These are phyloP conservation scores for Aspergillus incahuasiensis DNA, from an alignment of 495 filamentous ascomycete genomes.

Conservation along the genomic window DNA sequence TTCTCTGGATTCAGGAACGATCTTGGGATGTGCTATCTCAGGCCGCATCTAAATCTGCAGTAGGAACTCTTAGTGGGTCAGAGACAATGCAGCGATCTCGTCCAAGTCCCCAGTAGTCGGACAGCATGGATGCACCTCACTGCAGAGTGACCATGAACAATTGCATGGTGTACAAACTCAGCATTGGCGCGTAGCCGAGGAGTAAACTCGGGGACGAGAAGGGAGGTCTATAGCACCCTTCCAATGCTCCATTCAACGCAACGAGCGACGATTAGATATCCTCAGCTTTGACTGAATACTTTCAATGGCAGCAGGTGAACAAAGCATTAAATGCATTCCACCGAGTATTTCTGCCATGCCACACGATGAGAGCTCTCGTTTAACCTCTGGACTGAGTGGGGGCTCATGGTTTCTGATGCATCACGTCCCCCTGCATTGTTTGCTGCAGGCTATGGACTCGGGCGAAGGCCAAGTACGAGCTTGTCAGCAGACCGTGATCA, in stretches of 20 bases:
- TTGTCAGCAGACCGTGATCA: too few species aligned
- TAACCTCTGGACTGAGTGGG: too few species aligned
- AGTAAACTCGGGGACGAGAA: background rate
- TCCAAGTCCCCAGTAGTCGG: constrained; percentile 14
- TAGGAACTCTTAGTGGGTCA: background rate
- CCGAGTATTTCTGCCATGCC: too few species aligned
- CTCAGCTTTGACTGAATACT: too few species aligned
- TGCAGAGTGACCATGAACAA: constrained; percentile 9
- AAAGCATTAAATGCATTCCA: too few species aligned
- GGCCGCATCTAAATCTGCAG: background rate
- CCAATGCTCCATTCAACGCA: too few species aligned
- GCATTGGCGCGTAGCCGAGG: background rate
- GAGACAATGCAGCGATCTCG: background rate
- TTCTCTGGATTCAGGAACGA: background rate
- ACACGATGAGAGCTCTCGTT: too few species aligned
- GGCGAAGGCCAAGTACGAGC: too few species aligned
- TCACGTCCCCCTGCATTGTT: constrained; percentile 13
- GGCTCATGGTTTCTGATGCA: constrained; percentile 12
- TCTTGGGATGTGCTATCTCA: background rate
- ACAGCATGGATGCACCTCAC: background rate
- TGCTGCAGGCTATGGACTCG: constrained; percentile 13
- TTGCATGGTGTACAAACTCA: background rate
- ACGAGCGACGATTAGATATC: too few species aligned
- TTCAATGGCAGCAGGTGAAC: too few species aligned
- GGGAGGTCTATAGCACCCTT: too few species aligned